Conservation (phyloP, 345 rosid species). For the Citrus sp. region DNA sequence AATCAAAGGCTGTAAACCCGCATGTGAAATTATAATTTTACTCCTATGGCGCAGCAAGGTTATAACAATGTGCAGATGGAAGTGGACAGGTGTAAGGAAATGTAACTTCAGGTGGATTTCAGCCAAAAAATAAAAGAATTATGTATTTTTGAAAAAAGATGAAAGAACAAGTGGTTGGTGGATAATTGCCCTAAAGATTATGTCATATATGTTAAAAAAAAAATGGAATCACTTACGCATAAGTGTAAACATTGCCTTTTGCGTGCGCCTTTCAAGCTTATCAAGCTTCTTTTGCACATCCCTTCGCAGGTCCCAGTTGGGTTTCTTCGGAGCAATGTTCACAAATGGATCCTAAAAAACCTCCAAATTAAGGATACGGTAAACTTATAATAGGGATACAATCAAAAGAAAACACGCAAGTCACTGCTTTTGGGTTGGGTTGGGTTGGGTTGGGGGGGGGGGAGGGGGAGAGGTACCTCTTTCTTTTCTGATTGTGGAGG, state of each 20-base stretch:
- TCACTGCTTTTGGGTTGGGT: neutral
- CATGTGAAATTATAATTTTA: too few relatives aligned
- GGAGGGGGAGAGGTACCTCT: conserved; percentile 33
- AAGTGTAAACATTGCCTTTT: conserved; percentile 71
- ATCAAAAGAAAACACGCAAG: neutral
- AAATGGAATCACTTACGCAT: conserved; percentile 54
- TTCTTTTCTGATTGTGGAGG: conserved; percentile 61
- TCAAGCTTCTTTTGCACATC: conserved; percentile 95
- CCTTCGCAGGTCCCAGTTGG: conserved; percentile 94
- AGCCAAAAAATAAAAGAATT: too few relatives aligned
- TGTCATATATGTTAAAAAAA: too few relatives aligned
- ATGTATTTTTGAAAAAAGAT: too few relatives aligned
- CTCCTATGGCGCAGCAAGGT: too few relatives aligned
- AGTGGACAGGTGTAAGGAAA: too few relatives aligned
- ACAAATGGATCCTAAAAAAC: conserved; percentile 75
- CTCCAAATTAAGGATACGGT: neutral
- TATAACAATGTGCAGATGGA: too few relatives aligned
- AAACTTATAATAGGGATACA: neutral
- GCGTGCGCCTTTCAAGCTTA: conserved; percentile 88
- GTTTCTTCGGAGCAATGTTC: conserved; percentile 97
- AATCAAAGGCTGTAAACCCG: too few relatives aligned
- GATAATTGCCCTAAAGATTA: too few relatives aligned
- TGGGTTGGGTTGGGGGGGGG: too few relatives aligned
- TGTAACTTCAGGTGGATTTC: too few relatives aligned
- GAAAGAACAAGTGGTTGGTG: too few relatives aligned